Percentiles rank a stretch among this genome's conserved stretches.
Conservation (phyloP, 768 basidiomycete species). For the Rhodosporidiobolus odoratus region DNA sequence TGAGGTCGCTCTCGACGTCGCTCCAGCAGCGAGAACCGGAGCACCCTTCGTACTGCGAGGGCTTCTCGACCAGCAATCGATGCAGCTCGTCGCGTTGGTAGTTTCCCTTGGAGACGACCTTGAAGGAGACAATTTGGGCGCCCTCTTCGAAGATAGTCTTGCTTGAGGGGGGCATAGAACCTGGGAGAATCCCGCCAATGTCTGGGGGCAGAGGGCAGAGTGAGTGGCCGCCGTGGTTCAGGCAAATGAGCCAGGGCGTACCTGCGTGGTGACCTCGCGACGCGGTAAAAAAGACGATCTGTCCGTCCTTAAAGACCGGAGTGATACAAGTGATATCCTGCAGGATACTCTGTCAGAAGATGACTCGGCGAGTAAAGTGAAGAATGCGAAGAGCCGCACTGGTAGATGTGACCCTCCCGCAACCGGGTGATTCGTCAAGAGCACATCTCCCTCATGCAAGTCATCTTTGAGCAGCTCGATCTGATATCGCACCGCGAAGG, state of each 20-base stretch:
- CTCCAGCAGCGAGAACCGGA: constrained; percentile 80
- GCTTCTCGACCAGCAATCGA: constrained; percentile 72
- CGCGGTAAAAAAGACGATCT: constrained; percentile 51
- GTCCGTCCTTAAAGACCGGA: constrained; percentile 66
- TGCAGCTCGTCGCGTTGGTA: constrained; percentile 71
- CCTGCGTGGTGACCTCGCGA: constrained; percentile 92
- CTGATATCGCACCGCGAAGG: constrained; percentile 47
- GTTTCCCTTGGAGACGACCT: constrained; percentile 73
- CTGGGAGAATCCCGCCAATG: constrained; percentile 71
- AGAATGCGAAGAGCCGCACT: constrained; percentile 43
- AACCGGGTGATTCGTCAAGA: constrained; percentile 86
- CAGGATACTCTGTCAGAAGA: not conserved
- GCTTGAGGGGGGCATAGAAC: constrained; percentile 80
- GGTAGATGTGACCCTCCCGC: constrained; percentile 64
- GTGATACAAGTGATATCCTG: constrained; percentile 73
- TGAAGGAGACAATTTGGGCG: constrained; percentile 86
- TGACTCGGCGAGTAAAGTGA: not conserved
- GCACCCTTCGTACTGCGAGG: constrained; percentile 51
- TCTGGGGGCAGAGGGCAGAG: too few relatives aligned
- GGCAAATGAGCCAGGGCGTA: constrained; percentile 43
- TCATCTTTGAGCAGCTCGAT: constrained; percentile 46
- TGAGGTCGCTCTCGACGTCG: constrained; percentile 86
- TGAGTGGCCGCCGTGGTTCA: too few relatives aligned
- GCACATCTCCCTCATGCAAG: constrained; percentile 81
- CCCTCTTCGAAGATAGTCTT: constrained; percentile 91